Evolutionary conservation across 352 stramenopile genomes (phyloP).

Genomic region (Pythium phragmitis): DNA sequence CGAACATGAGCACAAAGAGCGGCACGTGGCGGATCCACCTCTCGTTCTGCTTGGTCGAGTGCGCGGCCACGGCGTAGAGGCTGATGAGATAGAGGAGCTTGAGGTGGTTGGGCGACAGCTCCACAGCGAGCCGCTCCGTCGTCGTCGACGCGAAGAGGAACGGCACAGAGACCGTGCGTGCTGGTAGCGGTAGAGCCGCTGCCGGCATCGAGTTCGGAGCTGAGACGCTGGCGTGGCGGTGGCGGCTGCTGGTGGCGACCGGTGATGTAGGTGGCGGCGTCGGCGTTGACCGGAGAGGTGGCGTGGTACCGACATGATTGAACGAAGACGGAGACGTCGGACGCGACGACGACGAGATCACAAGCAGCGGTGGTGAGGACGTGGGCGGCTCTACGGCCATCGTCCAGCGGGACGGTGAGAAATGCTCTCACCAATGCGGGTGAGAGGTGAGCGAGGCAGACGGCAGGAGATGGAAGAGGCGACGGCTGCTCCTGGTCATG

Average conservation of each 20-base stretch:
- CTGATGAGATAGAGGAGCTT: slow-evolving; percentile 95
- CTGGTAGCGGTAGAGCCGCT: not conserved
- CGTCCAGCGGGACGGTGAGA: slow-evolving; percentile 1
- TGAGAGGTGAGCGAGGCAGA: not conserved
- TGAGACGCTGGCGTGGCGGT: too few species aligned
- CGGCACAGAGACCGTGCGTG: slow-evolving; percentile 19
- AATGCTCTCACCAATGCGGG: not conserved
- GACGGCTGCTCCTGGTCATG: slow-evolving; percentile 16
- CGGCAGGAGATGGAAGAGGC: not conserved
- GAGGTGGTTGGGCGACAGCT: slow-evolving; percentile 95
- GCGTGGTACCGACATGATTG: not conserved
- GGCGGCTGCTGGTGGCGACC: not conserved
- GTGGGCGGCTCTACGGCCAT: slow-evolving; percentile 26
- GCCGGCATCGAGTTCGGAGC: not conserved
- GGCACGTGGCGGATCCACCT: slow-evolving; percentile 95
- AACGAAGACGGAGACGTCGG: not conserved
- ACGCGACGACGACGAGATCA: not conserved
- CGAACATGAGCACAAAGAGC: slow-evolving; percentile 96
- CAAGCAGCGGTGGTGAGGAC: slow-evolving; percentile 12
- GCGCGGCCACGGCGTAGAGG: slow-evolving; percentile 91
- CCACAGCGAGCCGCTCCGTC: slow-evolving; percentile 20
- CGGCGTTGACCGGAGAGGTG: not conserved
- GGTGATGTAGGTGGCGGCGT: not conserved
- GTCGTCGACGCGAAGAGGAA: slow-evolving; percentile 8
- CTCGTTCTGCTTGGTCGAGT: slow-evolving; percentile 90